Conservation (phyloP, 2,329 filamentous ascomycete species). For the Neospermospora avenae region DNA sequence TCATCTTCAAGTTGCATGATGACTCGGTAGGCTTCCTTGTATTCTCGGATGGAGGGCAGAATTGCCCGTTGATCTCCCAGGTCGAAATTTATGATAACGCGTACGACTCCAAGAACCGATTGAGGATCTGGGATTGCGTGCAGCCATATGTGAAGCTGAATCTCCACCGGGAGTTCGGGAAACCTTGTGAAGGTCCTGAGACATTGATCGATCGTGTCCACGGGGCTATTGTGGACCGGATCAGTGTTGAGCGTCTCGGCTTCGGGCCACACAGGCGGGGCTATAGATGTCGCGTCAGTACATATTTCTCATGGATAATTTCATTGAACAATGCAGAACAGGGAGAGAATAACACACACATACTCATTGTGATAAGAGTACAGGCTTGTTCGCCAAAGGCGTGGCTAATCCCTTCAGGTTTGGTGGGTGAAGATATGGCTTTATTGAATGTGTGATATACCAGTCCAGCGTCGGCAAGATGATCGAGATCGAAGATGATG, state of each 20-base stretch:
- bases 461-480: too few species aligned
- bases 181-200: constrained; percentile 2
- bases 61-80: constrained; percentile 7
- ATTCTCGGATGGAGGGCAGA: constrained; percentile 1
- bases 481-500: too few species aligned
- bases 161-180: constrained; percentile 6
- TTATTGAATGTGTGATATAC: too few species aligned
- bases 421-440: too few species aligned
- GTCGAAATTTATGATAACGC: constrained; percentile 7
- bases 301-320: too few species aligned
- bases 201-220: background rate
- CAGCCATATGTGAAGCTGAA: constrained; percentile 7
- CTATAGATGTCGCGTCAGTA: too few species aligned
- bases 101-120: background rate
- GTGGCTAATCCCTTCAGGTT: too few species aligned
- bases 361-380: too few species aligned
- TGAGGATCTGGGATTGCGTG: constrained; percentile 5
- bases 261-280: background rate
- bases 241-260: background rate
- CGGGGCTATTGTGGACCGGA: background rate
- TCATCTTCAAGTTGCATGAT: background rate
- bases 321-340: too few species aligned
- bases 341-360: too few species aligned
- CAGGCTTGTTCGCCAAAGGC: too few species aligned
- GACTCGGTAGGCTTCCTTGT: background rate